These are phyloP conservation scores for Ichthyophthirius multifiliis DNA, from an alignment of 169 alveolate species.

Conservation along the genomic window DNA sequence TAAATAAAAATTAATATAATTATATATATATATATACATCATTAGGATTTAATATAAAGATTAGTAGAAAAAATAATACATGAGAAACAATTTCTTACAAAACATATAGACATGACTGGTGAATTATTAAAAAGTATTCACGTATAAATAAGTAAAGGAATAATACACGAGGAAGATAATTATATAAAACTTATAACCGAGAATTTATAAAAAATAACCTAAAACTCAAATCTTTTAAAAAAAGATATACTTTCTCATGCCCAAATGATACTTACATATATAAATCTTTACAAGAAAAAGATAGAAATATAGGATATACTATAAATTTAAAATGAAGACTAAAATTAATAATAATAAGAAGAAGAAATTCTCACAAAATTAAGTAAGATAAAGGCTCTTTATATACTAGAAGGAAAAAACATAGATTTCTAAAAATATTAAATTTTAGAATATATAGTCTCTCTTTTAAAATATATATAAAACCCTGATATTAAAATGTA, in stretches of 20 bases:
- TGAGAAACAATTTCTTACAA: neutral
- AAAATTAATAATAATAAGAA: no score
- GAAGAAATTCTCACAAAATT: neutral
- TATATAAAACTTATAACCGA: neutral
- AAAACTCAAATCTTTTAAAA: neutral
- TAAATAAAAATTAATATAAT: no score
- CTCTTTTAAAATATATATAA: neutral
- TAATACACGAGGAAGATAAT: neutral
- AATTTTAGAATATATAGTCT: neutral
- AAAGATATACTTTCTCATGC: conserved; percentile 7
- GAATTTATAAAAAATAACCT: neutral
- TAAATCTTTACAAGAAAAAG: neutral
- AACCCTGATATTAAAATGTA: neutral
- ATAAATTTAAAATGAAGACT: neutral
- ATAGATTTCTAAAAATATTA: neutral
- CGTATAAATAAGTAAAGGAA: neutral
- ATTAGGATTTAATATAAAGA: neutral
- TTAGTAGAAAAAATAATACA: neutral
- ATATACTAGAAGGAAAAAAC: neutral
- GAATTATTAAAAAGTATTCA: neutral
- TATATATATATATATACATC: no score
- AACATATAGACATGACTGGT: conserved; percentile 1
- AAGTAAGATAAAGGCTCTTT: neutral
- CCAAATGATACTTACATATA: neutral
- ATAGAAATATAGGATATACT: neutral